Percentiles rank a stretch among this genome's conserved stretches.
These are phyloP conservation scores for Thermoascus crustaceus DNA, from an alignment of 2,329 filamentous ascomycete species.

Conservation along the genomic window DNA sequence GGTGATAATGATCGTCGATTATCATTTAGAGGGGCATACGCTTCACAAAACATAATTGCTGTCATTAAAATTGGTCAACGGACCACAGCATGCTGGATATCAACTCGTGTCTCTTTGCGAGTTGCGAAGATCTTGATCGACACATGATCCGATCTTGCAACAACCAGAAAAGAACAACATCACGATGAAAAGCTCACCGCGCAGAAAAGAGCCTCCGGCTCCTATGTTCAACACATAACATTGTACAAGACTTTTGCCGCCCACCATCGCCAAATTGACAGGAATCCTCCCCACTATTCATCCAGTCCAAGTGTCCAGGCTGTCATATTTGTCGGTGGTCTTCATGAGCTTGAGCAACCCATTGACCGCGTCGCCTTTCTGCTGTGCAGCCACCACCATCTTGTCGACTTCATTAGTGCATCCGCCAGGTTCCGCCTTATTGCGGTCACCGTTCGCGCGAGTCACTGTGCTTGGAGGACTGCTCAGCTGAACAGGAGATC, in stretches of 20 bases:
- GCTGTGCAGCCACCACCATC: conserved; percentile 19
- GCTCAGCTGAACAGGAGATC: conserved; percentile 29
- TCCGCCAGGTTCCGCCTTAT: conserved; percentile 4
- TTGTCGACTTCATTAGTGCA: conserved; percentile 9
- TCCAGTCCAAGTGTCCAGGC: conserved; percentile 16
- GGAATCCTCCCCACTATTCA: conserved; percentile 6
- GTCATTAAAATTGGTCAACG: neutral
- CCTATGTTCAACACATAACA: neutral
- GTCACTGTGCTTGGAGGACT: conserved; percentile 25
- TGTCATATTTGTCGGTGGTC: conserved; percentile 21
- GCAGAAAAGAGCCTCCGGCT: neutral
- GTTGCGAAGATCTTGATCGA: neutral
- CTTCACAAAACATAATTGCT: too few species aligned
- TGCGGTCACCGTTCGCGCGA: conserved; percentile 11
- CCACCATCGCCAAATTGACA: neutral
- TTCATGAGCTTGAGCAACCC: conserved; percentile 34
- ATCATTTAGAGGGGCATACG: too few species aligned
- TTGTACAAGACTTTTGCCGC: neutral
- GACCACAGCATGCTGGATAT: neutral
- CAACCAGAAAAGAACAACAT: neutral
- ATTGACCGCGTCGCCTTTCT: conserved; percentile 29
- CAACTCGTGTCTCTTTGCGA: neutral
- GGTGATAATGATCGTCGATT: too few species aligned
- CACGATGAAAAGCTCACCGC: neutral
- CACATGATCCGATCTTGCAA: neutral